Conservation (phyloP, 768 basidiomycete genomes). For the Atractiella rhizophila region DNA sequence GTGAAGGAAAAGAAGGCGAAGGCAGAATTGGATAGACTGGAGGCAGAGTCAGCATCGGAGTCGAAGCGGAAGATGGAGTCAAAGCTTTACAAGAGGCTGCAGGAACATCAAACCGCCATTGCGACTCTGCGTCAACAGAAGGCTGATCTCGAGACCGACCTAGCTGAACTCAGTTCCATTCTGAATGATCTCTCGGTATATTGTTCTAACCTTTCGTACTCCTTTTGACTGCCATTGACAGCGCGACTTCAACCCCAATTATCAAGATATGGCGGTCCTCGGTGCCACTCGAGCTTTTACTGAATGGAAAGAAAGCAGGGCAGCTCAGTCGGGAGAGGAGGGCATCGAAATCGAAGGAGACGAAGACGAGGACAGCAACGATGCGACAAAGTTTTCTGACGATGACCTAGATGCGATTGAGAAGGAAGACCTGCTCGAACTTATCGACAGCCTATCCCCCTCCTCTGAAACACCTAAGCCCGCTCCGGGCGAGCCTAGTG, state of each 20-base stretch:
- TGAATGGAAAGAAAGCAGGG: conserved; percentile 27
- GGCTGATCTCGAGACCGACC: conserved; percentile 43
- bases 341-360: conserved; percentile 16
- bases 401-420: conserved; percentile 25
- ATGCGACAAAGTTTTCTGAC: neutral
- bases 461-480: no score
- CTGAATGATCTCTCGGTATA: conserved; percentile 34
- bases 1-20: conserved; percentile 35
- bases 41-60: conserved; percentile 51
- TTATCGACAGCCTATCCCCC: conserved; percentile 17
- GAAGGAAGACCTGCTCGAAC: conserved; percentile 17
- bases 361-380: conserved; percentile 19
- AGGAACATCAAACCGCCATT: conserved; percentile 47
- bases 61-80: conserved; percentile 66
- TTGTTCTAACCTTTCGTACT: neutral
- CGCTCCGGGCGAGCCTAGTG: no score
- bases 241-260: conserved; percentile 84
- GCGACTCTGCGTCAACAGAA: conserved; percentile 49
- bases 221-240: conserved; percentile 20
- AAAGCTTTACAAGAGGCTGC: conserved; percentile 44
- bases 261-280: conserved; percentile 96
- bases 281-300: conserved; percentile 92
- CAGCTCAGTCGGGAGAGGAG: conserved; percentile 27
- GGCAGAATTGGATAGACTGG: conserved; percentile 48
- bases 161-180: conserved; percentile 56